Base-by-base conservation (phyloP, 2,329 filamentous ascomycete species). In the Huntiella bhutanensis region DNA sequence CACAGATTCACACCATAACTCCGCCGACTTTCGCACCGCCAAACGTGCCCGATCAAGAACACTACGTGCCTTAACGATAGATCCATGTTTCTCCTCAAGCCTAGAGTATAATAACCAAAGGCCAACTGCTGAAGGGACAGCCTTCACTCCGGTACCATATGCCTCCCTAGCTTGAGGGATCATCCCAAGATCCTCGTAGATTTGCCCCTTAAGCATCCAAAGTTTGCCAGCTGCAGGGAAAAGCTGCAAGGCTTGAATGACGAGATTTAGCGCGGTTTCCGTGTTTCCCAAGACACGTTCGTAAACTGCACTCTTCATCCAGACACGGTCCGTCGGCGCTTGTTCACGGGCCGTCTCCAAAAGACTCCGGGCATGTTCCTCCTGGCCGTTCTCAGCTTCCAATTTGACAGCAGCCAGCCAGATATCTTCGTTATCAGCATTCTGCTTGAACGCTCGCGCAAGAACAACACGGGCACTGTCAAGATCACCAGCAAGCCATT, bases 181-280 rank as follows among this genome's bases (percentile, higher is more conserved):
- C 63, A 85, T 86, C 54, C 74, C 78, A 41, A 86, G 71, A 38
- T 78, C 73, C 57, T 95, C 82, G 67, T 98, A 98, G 52, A 96
- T 91, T 59, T 98, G 91, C 0, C 92, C 91, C 64, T 98, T 98
- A 67, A 94, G 83, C 82, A 96, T 95, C 80, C 88, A 95, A 17
- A 98, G 70, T 63, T 96, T 96, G 45, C 84, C 72, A 10, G 81
- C 76, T 39, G 77, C 74, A 1, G 91, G 88, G 65, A 93, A 98
- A 7, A 84, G 71, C 53, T 87, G 80, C 33, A 98, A 67, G 1
- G 81, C 91, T 58, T 92, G 80, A 50, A 87, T 84, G 38, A 83
- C 83, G 8, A 98, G 76, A 55, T 92, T 82, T 11, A 98, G 70
- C 0, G 91, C 87, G 1, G 77, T 76, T 41, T 94, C 84, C 19